Conservation (phyloP, 345 rosid genomes). For the Streptanthus diversifolius region DNA sequence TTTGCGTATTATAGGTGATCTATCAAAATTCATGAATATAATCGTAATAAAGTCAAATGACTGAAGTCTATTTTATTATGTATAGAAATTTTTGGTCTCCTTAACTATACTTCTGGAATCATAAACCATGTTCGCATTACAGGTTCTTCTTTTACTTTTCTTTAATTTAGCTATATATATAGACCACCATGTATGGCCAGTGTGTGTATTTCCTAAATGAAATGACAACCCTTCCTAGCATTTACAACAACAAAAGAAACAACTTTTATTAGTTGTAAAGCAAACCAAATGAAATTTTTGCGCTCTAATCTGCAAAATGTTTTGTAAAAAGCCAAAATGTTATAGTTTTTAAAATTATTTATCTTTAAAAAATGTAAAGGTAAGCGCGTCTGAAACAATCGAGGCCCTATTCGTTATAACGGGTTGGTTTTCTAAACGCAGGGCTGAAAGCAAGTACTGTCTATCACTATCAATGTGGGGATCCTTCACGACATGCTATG, state of each 20-base stretch:
- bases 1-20: neutral
- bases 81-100: too few species aligned
- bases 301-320: neutral
- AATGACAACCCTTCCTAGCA: neutral
- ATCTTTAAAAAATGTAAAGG: too few species aligned
- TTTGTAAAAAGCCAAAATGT: too few species aligned
- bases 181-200: neutral
- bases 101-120: slow-evolving; percentile 88
- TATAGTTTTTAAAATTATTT: too few species aligned
- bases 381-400: neutral
- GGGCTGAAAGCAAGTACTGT: slow-evolving; percentile 64
- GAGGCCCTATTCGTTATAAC: neutral
- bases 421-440: slow-evolving; percentile 17
- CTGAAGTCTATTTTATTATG: too few species aligned
- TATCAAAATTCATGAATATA: neutral
- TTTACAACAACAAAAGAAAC: neutral
- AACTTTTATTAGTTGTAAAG: neutral
- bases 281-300: neutral
- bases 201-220: neutral
- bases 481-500: slow-evolving; percentile 61
- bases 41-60: neutral
- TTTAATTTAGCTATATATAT: neutral
- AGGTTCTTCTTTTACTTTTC: slow-evolving; percentile 36
- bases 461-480: slow-evolving; percentile 85
- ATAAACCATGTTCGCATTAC: slow-evolving; percentile 86